A percentile compares a stretch with the other conserved stretches of the same genome.
phyloP scores from a whole-genome alignment of 2,329 filamentous ascomycete genomes.

The Allantophomopsis lycopodina region DNA sequence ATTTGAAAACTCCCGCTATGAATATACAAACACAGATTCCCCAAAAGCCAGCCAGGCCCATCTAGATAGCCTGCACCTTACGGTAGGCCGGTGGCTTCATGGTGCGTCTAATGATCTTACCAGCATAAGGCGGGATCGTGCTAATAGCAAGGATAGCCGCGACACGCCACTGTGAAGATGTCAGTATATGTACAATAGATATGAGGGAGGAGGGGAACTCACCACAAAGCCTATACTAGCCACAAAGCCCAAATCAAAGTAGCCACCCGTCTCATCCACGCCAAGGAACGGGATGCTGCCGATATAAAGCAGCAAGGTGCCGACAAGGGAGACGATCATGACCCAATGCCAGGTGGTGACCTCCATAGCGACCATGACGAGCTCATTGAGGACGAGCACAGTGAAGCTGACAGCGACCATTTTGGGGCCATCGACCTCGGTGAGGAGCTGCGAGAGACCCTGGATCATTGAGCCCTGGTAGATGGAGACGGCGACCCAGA shows the following conservation, averaged over 20 bases:
- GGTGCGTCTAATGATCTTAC: constrained; percentile 70
- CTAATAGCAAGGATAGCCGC: constrained; percentile 67
- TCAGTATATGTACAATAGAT: background rate
- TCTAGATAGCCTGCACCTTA: constrained; percentile 62
- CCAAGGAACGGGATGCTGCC: constrained; percentile 77
- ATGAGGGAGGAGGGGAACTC: background rate
- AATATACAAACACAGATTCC: too few species aligned
- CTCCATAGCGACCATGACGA: constrained; percentile 93
- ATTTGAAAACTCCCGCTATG: too few species aligned
- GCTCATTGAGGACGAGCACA: constrained; percentile 81
- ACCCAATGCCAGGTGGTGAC: constrained; percentile 94
- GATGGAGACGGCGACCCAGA: constrained; percentile 88
- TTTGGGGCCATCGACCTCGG: constrained; percentile 55
- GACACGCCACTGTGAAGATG: constrained; percentile 80
- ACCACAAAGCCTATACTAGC: constrained; percentile 27
- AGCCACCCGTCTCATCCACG: constrained; percentile 26
- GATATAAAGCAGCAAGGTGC: constrained; percentile 69
- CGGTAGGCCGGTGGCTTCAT: constrained; percentile 89
- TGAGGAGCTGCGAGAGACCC: constrained; percentile 79
- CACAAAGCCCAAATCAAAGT: constrained; percentile 76
- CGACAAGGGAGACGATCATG: constrained; percentile 76
- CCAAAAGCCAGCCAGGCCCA: too few species aligned
- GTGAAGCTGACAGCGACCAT: constrained; percentile 93
- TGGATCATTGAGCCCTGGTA: constrained; percentile 96
- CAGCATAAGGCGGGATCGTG: constrained; percentile 74